These are phyloP conservation scores for Barbatosphaeria neglecta DNA, from an alignment of 495 filamentous ascomycete genomes.

Conservation along the genomic window DNA sequence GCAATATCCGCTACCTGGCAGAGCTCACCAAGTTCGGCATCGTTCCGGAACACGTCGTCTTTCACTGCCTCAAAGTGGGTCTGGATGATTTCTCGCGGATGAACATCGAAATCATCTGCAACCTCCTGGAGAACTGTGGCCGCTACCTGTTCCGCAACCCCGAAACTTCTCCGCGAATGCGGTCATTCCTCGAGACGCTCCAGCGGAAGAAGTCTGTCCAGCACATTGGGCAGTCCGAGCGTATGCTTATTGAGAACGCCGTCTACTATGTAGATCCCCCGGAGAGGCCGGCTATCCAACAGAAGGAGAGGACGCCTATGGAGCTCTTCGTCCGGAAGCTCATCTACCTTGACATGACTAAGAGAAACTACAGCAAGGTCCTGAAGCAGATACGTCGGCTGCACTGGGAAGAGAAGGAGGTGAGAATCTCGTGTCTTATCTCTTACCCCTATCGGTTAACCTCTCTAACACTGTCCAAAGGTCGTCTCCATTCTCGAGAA, in stretches of 20 bases:
- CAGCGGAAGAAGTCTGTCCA: conserved; percentile 93
- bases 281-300: conserved; percentile 82
- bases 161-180: conserved; percentile 86
- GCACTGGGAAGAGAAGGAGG: conserved; percentile 91
- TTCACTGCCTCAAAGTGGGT: conserved; percentile 96
- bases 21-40: conserved; percentile 98
- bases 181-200: conserved; percentile 84
- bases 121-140: conserved; percentile 94
- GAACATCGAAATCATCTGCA: conserved; percentile 98
- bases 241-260: conserved; percentile 97
- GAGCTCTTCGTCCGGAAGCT: conserved; percentile 87
- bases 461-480: conserved; percentile 18
- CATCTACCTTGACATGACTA: conserved; percentile 85
- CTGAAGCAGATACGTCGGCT: conserved; percentile 88
- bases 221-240: conserved; percentile 88
- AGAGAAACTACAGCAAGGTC: conserved; percentile 84
- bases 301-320: conserved; percentile 89
- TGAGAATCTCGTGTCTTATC: conserved; percentile 19
- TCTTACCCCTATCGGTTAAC: background rate
- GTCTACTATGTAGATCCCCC: conserved; percentile 97
- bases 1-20: conserved; percentile 92
- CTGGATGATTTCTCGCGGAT: conserved; percentile 95
- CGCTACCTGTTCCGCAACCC: conserved; percentile 89
- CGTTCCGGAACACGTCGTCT: conserved; percentile 96
- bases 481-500: conserved; percentile 77